Evolutionary conservation across 345 rosid genomes (phyloP).

Genomic region (Euphorbia peplus): DNA sequence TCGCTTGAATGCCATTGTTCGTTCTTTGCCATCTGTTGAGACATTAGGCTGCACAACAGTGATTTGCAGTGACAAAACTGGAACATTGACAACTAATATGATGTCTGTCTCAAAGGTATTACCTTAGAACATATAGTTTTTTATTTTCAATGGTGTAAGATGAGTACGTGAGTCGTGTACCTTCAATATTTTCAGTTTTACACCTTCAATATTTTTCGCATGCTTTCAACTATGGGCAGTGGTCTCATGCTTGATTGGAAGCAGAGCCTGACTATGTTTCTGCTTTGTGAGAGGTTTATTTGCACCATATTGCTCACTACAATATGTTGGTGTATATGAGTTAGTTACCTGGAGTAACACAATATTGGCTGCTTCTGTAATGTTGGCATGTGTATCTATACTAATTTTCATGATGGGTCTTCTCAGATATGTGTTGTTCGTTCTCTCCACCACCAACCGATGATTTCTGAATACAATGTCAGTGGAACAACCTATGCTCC

Average conservation of each 20-base stretch:
- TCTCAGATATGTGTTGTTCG: constrained; percentile 81
- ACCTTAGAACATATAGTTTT: constrained; percentile 17
- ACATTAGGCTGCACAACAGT: constrained; percentile 98
- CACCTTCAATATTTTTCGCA: too few relatives aligned
- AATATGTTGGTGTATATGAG: background rate
- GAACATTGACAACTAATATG: constrained; percentile 98
- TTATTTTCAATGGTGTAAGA: background rate
- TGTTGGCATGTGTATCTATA: background rate
- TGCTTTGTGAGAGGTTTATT: background rate
- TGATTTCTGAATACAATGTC: constrained; percentile 67
- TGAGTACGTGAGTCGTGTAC: constrained; percentile 6
- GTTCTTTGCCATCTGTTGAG: constrained; percentile 98
- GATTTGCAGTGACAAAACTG: constrained; percentile 98
- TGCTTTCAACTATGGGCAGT: background rate
- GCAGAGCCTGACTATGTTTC: background rate
- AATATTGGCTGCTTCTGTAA: background rate
- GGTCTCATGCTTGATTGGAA: background rate
- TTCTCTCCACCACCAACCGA: constrained; percentile 61
- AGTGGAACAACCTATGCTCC: constrained; percentile 98
- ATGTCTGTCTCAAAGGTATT: constrained; percentile 97
- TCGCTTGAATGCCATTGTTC: constrained; percentile 93
- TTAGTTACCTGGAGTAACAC: background rate
- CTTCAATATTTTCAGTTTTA: background rate
- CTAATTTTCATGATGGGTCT: constrained; percentile 16
- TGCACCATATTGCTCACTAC: background rate